These are phyloP conservation scores for Astrothelium macrocarpum DNA, from an alignment of 495 filamentous ascomycete species.

Conservation along the genomic window DNA sequence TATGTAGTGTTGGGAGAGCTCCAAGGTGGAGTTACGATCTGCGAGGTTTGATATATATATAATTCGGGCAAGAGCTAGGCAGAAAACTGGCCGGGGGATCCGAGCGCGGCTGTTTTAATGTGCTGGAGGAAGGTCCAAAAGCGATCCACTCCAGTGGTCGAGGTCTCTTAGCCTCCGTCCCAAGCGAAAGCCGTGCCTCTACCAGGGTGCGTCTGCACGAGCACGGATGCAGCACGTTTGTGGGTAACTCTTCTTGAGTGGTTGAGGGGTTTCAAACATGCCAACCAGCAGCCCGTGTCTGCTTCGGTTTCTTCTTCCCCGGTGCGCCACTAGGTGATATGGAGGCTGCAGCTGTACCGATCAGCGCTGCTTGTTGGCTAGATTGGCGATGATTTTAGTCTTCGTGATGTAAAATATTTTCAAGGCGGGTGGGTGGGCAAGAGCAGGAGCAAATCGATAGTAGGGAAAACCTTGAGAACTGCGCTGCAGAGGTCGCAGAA, in stretches of 20 bases:
- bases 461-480: not conserved
- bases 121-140: not conserved
- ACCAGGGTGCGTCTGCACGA: not conserved
- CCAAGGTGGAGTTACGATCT: not conserved
- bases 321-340: not conserved
- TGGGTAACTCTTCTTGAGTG: not conserved
- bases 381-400: not conserved
- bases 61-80: not conserved
- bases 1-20: not conserved
- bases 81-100: not conserved
- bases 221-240: conserved; percentile 1
- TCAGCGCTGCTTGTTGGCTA: not conserved
- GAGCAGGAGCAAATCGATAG: not conserved
- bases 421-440: not conserved
- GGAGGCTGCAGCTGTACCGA: not conserved
- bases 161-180: not conserved
- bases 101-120: not conserved
- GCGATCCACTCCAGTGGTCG: not conserved
- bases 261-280: not conserved
- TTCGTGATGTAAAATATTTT: not conserved
- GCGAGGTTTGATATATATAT: not conserved
- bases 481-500: not conserved
- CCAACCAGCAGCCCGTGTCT: not conserved
- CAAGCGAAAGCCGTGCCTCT: not conserved
- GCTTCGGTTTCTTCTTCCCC: not conserved